Conservation (phyloP, 2,329 filamentous ascomycete genomes). For the Cordyceps cicadae region DNA sequence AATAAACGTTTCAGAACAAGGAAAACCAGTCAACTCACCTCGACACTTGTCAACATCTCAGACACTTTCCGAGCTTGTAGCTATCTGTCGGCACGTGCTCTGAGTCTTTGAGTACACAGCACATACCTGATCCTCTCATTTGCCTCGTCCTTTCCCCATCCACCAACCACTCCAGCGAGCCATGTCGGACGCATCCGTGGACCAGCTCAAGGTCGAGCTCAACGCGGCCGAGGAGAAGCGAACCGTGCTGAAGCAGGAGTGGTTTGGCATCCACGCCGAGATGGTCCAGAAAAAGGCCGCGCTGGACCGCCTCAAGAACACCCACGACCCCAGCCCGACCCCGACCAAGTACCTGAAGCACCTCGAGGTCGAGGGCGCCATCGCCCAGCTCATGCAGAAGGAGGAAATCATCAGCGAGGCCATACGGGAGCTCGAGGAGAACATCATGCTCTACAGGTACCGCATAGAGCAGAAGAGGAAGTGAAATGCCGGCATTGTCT, state of each 20-base stretch:
- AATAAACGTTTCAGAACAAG: neutral
- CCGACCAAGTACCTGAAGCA: neutral
- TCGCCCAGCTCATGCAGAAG: neutral
- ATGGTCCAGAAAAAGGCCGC: neutral
- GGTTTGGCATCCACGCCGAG: neutral
- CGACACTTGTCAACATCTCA: neutral
- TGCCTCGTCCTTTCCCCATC: neutral
- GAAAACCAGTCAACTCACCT: neutral
- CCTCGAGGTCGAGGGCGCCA: neutral
- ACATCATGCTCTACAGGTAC: constrained; percentile 1
- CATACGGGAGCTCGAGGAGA: neutral
- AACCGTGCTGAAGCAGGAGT: neutral
- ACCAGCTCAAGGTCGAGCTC: neutral
- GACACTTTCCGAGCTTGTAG: neutral
- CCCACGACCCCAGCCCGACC: neutral
- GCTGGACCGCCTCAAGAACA: constrained; percentile 2
- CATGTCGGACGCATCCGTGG: neutral
- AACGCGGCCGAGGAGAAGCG: neutral
- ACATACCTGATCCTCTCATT: neutral
- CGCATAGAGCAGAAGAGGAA: neutral
- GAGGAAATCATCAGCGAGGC: neutral
- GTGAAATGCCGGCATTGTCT: neutral
- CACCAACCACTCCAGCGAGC: neutral
- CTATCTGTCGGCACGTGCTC: too few species aligned
- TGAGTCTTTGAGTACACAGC: too few species aligned